phyloP scores from a whole-genome alignment of 2,329 filamentous ascomycete genomes.

The Pestalotiopsis sp. region DNA sequence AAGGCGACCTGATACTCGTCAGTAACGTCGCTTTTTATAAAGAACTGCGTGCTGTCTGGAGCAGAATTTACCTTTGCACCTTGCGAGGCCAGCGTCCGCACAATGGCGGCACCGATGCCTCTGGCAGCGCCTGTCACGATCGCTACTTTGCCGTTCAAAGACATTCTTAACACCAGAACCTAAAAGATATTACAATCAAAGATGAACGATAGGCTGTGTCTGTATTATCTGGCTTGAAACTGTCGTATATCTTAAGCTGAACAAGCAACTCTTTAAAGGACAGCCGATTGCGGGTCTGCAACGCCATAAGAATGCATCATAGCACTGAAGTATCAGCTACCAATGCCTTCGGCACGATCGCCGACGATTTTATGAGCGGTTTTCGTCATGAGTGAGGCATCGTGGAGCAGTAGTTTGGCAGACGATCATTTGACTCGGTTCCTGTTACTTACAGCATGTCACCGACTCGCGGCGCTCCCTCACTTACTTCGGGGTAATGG shows the following conservation, averaged over 20 bases:
- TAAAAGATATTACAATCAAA: not conserved
- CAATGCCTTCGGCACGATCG: not conserved
- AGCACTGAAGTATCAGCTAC: too few relatives aligned
- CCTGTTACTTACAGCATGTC: not conserved
- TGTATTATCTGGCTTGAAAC: too few relatives aligned
- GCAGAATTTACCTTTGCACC: not conserved
- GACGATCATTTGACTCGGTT: not conserved
- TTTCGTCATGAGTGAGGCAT: not conserved
- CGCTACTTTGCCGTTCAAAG: not conserved
- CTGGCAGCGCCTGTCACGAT: not conserved
- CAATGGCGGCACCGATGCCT: constrained; percentile 26
- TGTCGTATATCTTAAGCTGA: too few relatives aligned
- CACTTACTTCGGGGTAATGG: not conserved
- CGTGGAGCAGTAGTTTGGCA: not conserved
- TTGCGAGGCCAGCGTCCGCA: constrained; percentile 11
- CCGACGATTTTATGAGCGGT: not conserved
- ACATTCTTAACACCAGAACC: not conserved
- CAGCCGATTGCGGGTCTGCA: too few relatives aligned
- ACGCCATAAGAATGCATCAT: too few relatives aligned
- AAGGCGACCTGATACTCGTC: constrained; percentile 14
- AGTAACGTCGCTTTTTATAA: not conserved
- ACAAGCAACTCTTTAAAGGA: too few relatives aligned
- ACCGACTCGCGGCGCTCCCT: not conserved
- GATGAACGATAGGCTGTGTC: not conserved
- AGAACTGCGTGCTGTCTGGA: not conserved